Base-by-base conservation (phyloP, 2,329 filamentous ascomycete genomes). In the Fusarium newnesense region DNA sequence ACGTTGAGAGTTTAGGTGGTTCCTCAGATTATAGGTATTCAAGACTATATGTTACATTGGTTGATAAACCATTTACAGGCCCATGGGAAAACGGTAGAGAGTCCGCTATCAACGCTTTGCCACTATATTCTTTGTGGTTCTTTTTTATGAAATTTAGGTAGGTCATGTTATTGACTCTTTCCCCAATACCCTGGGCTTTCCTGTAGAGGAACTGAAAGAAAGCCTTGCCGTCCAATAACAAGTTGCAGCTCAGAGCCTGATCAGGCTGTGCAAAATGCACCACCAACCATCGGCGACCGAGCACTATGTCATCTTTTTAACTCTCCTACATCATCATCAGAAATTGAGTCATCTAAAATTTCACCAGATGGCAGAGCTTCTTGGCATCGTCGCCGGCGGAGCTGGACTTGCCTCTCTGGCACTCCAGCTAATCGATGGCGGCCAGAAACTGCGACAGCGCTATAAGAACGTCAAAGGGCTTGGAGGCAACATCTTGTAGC, bases 401-500 rank as follows among this genome's bases (percentile, higher is more conserved):
- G 68, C 60, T 8, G 68, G 70, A 19, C 60, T 69, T 28, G 42
- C 34, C 3, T 73, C 70, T 9, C 42, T 71, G 9, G 54, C 70
- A 24, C 30, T 71, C 6, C 46, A 71, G 19, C 39, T 69, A 9
- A 24, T 58, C 3, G 64, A 71, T 13, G 59, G 57, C 11, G 46
- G 52, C 30, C 50, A 71, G 39, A 61, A 21, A 34, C 34, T 71
- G 13, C 40, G 60, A 11, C 34, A 65, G 10, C 64, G 60, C 4
- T 54, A 58, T 4, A 59, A 60, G 24, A 42, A 60, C 7, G 9
- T 7, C 13, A 46, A 12, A 9, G 36, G 36, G 50, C 2, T 9
- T 71, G 56, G 28, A 10, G 15, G 9, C 2, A 36, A 46, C 5
- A 7, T 68, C n/a, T n/a, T n/a, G n/a, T n/a, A n/a, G 36, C 5